These are phyloP conservation scores for Penicillium lagena DNA, from an alignment of 495 filamentous ascomycete species.

Conservation along the genomic window DNA sequence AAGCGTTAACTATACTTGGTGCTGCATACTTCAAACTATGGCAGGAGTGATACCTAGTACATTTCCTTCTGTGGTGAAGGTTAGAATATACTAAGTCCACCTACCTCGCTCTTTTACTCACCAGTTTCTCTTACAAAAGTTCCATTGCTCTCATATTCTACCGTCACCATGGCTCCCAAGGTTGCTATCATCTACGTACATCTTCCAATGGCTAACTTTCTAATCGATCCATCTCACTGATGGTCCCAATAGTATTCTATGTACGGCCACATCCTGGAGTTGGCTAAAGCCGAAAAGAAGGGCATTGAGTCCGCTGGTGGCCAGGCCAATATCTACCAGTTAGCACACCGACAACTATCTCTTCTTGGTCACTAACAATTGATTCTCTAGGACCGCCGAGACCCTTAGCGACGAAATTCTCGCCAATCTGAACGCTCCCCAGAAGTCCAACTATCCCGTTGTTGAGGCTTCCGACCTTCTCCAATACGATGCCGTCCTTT, in stretches of 20 bases:
- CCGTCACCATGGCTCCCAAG: slow-evolving; percentile 84
- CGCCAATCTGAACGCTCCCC: slow-evolving; percentile 79
- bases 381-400: slow-evolving; percentile 70
- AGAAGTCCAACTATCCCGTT: slow-evolving; percentile 64
- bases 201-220: slow-evolving; percentile 12
- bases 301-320: slow-evolving; percentile 89
- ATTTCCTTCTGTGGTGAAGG: not conserved
- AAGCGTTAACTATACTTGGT: slow-evolving; percentile 7
- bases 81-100: not conserved
- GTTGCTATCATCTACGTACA: slow-evolving; percentile 87
- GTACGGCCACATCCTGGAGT: slow-evolving; percentile 82
- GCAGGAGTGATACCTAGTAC: not conserved
- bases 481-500: slow-evolving; percentile 81
- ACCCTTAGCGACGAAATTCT: slow-evolving; percentile 82
- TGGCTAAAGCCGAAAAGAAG: slow-evolving; percentile 85
- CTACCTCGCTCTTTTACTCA: not conserved
- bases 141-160: slow-evolving; percentile 1
- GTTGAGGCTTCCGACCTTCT: slow-evolving; percentile 62
- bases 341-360: slow-evolving; percentile 17
- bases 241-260: slow-evolving; percentile 72
- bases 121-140: not conserved
- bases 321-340: slow-evolving; percentile 74
- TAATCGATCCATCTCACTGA: not conserved
- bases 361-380: too few species aligned
- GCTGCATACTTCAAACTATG: too few species aligned